Conservation (phyloP, 2,329 filamentous ascomycete species). For the Talaromyces sp. region DNA sequence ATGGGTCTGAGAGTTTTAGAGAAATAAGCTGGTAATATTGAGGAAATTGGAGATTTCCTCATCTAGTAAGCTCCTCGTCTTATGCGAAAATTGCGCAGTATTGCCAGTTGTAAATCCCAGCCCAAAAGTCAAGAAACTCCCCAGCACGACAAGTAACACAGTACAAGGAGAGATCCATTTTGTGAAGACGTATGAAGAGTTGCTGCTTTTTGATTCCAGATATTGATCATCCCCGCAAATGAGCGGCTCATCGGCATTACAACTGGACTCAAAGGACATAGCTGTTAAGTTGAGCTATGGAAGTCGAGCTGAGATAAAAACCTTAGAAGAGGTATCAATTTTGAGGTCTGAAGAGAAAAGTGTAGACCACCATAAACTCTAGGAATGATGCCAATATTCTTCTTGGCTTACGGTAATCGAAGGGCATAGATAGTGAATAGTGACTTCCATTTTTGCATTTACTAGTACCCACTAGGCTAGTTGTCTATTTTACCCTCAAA, state of each 20-base stretch:
- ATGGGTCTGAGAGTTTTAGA: neutral
- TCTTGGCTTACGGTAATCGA: no score
- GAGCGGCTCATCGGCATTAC: neutral
- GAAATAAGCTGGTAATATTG: neutral
- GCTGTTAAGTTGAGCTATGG: neutral
- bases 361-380: no score
- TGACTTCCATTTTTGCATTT: no score
- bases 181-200: neutral
- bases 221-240: slow-evolving; percentile 1
- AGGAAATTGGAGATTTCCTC: neutral
- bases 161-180: neutral
- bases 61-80: neutral
- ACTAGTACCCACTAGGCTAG: no score
- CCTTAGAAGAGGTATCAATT: no score
- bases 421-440: no score
- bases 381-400: no score
- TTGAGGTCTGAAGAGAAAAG: no score
- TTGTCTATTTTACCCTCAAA: no score
- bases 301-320: no score
- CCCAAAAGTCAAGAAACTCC: neutral
- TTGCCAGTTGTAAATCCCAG: neutral
- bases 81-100: neutral
- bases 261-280: neutral
- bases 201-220: neutral
- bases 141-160: neutral